A percentile compares a stretch with the other conserved stretches of the same genome.
Evolutionary conservation across 352 stramenopile genomes (phyloP).

Genomic region (Globisporangium canariense): DNA sequence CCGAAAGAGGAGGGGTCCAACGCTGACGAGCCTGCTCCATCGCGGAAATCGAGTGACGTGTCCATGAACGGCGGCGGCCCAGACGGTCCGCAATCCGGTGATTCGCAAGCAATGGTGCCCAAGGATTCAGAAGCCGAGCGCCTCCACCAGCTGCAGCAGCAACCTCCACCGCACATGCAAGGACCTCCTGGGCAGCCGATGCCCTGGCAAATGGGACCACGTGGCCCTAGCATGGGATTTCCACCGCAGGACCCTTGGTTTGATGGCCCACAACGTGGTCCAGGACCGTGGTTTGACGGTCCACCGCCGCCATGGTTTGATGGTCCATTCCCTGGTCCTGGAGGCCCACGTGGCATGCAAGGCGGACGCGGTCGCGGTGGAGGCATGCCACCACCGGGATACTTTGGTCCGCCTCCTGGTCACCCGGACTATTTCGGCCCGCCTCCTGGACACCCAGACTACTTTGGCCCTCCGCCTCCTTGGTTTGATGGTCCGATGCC

Average conservation of each 20-base stretch:
- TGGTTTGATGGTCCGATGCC: constrained; percentile 69
- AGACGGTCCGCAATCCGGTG: not conserved
- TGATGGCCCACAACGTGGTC: constrained; percentile 54
- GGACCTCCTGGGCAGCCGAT: constrained; percentile 28
- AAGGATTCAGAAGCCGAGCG: constrained; percentile 21
- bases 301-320: constrained; percentile 76
- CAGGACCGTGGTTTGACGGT: constrained; percentile 74
- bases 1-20: constrained; percentile 24
- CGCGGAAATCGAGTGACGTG: constrained; percentile 14
- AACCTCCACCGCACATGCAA: constrained; percentile 19
- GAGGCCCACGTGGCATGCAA: constrained; percentile 29
- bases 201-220: constrained; percentile 34
- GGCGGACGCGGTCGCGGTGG: constrained; percentile 45
- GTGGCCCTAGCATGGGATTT: constrained; percentile 56
- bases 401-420: constrained; percentile 57
- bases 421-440: constrained; percentile 70
- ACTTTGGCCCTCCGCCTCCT: constrained; percentile 61
- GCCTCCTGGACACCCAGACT: constrained; percentile 69
- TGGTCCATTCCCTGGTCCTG: constrained; percentile 57
- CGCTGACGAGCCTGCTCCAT: constrained; percentile 8
- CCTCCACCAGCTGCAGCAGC: constrained; percentile 14
- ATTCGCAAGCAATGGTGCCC: constrained; percentile 4
- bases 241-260: constrained; percentile 63
- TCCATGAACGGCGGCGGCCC: not conserved
- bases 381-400: constrained; percentile 58